Evolutionary conservation across 352 stramenopile species (phyloP), one percentile per base, ranked within the genome.

Genomic region (Elongisporangium senticosum): DNA sequence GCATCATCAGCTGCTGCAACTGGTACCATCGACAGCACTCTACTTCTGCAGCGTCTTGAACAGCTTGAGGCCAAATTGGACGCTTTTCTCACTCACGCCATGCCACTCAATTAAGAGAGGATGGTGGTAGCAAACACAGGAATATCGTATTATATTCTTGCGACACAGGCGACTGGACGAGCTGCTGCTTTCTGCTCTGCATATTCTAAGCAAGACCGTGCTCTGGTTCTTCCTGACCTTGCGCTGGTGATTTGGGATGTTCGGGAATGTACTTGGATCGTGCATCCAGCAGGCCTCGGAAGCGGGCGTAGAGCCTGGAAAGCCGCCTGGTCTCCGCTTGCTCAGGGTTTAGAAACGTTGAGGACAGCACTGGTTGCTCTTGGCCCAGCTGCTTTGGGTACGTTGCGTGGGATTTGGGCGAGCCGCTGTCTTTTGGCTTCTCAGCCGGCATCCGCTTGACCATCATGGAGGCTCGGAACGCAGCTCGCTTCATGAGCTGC

Each of bases 281-380:
- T 6, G 78, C 72, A 8, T 90, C 80, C 4, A 90, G 57, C 21
- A 90, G 61, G 22, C 55, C 69, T 37, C 81, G 84, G 54, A 90
- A 90, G 20, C 77, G 75, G 15, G 66, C 49, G 59, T 88, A 88
- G 4, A 90, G 49, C n/a, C 69, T 77, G n/a, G 80, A 88, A 14
- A 88, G 61, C 0, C 75, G 71, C 26, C 69, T 71, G 65, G 77
- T 86, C 28, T 90, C 77, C 0, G 77, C 69, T 49, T 74, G 64
- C 50, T 86, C 68, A 0, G 77, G 67, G 23, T 88, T 68, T 8
- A 84, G 66, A 62, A 72, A 71, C 26, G 67, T 51, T 3, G 65
- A 64, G 8, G 58, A 56, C 15, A 72, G 33, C 2, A 65, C 28
- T 24, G 24, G 22, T 55, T 66, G 33, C 13, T 51, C 37, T 15